Evolutionary conservation across 805 yeast genomes (phyloP), one percentile per base, ranked within the genome.

Genomic region (Lipomyces orientalis): DNA sequence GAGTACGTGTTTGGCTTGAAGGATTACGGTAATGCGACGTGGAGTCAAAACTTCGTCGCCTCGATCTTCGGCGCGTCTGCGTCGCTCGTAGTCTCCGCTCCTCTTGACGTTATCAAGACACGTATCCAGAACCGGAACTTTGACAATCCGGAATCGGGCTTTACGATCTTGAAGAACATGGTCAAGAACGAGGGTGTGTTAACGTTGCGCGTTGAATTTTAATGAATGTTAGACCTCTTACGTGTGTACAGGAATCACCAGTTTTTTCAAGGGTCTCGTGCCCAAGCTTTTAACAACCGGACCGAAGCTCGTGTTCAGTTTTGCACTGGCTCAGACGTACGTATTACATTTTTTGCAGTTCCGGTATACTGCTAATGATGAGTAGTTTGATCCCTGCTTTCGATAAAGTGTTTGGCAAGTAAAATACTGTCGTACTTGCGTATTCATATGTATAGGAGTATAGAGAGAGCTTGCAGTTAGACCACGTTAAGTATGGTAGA

Each of bases 221-320:
- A 10, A 37, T 52, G 35, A 10, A 37, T 52, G 35, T 9, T 25
- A 14, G 3, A 37, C 0, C 4, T 14, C 43, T 54, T 19, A 56
- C 43, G 25, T 46, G 14, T 9, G 16, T 1, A 4, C 52, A 65
- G 99, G 98, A 71, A 60, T 91, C 69, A 75, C 93, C 35, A 85
- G 98, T 16, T 95, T 94, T 83, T 94, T 95, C 87, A 94, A 94
- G 83, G 99, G 99, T 57, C 86, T 95, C 77, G 91, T 97, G 68
- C 99, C 99, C 69, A 95, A 95, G 81, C 86, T 95, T 77, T 86
- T 95, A 79, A 95, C 99, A 60, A 93, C 99, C 46, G 99, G 99
- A 73, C 99, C 99, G 64, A 95, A 95, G 83, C 86, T 95, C 76
- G 99, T 95, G 64, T 95, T 95, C 80, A 91, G 97, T n/a, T 94